A percentile compares a stretch with the other conserved stretches of the same genome.
phyloP scores from a whole-genome alignment of 2,329 filamentous ascomycete species.

The Rhynchosporium graminicola region DNA sequence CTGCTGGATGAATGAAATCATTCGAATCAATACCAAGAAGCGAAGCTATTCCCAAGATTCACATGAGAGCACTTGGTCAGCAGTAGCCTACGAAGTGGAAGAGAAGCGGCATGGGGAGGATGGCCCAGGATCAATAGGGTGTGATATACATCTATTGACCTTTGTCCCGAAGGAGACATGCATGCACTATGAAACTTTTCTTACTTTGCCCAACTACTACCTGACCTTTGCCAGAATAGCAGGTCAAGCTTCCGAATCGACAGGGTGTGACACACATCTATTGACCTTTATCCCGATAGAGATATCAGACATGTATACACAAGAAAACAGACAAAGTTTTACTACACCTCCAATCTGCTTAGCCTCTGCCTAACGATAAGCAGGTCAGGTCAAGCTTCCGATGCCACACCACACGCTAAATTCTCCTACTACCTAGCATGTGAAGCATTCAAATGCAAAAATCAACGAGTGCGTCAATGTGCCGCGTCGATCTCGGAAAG shows the following conservation, averaged over 20 bases:
- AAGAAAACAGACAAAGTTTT: too few relatives aligned
- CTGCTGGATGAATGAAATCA: too few relatives aligned
- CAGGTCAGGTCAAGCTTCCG: too few relatives aligned
- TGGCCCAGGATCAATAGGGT: neutral
- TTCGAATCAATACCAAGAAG: neutral
- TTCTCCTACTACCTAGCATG: too few relatives aligned
- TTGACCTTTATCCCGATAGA: neutral
- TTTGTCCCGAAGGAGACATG: too few relatives aligned
- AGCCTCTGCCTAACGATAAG: too few relatives aligned
- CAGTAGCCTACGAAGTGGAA: neutral
- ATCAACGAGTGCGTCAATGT: too few relatives aligned
- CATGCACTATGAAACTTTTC: neutral
- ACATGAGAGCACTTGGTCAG: too few relatives aligned
- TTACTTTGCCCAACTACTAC: neutral
- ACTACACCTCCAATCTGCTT: too few relatives aligned
- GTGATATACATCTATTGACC: too few relatives aligned
- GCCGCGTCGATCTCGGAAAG: neutral
- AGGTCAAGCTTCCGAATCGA: neutral
- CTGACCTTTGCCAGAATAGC: neutral
- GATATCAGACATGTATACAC: neutral
- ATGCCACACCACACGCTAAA: too few relatives aligned
- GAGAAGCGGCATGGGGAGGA: neutral
- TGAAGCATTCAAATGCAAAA: neutral
- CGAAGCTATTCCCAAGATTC: neutral
- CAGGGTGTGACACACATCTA: neutral